Evolutionary conservation across 106 monocot genomes (phyloP).

Genomic region (Amphibolis antarctica): DNA sequence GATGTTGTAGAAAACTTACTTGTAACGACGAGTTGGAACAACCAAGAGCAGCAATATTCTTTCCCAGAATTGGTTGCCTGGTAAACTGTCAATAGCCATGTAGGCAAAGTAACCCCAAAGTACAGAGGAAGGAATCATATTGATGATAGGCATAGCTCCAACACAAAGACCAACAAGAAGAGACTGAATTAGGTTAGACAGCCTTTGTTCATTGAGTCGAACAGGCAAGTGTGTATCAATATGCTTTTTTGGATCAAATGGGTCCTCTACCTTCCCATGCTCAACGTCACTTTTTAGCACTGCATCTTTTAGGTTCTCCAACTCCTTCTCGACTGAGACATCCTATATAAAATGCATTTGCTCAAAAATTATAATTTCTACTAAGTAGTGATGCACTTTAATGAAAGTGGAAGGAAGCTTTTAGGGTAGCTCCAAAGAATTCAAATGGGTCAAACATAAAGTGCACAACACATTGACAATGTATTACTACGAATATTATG

Average conservation of each 20-base stretch:
- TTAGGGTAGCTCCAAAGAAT: too few relatives aligned
- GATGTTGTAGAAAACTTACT: conserved; percentile 29
- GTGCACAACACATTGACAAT: too few relatives aligned
- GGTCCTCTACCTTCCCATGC: conserved; percentile 14
- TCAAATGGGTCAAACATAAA: too few relatives aligned
- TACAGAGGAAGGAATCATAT: conserved; percentile 82
- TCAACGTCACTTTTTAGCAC: conserved; percentile 23
- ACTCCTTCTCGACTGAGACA: conserved; percentile 37
- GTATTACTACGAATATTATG: too few relatives aligned
- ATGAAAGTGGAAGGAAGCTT: too few relatives aligned
- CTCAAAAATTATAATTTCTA: not conserved
- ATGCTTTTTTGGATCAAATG: conserved; percentile 75
- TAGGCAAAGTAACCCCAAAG: conserved; percentile 97
- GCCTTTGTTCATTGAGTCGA: conserved; percentile 83
- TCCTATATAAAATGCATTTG: conserved; percentile 11
- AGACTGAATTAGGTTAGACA: conserved; percentile 80
- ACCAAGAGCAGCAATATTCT: conserved; percentile 69
- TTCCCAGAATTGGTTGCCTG: conserved; percentile 95
- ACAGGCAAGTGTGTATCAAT: conserved; percentile 84
- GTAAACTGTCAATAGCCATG: conserved; percentile 91
- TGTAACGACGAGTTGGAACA: conserved; percentile 60
- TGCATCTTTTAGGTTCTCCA: conserved; percentile 62
- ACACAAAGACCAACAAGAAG: conserved; percentile 69
- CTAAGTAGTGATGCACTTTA: too few relatives aligned
- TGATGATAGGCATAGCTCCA: conserved; percentile 73